Percentiles rank a stretch among this genome's conserved stretches.
Evolutionary conservation across 2,329 filamentous ascomycete species (phyloP).

Genomic region (Botrytis deweyae): DNA sequence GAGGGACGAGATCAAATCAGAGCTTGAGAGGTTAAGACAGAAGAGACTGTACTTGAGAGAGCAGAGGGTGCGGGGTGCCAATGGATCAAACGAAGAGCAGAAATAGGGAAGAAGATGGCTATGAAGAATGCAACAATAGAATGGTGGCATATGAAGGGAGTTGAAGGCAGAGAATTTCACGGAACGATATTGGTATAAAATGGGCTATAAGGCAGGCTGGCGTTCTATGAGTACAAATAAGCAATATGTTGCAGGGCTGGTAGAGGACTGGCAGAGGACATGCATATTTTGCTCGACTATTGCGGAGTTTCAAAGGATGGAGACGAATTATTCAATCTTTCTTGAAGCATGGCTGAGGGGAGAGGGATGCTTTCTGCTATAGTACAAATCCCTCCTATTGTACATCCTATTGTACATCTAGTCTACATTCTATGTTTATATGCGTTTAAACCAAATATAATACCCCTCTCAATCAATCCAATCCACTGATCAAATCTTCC

Average conservation of each 20-base stretch:
- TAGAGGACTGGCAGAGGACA: not conserved
- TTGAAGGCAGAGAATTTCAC: too few relatives aligned
- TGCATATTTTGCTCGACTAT: not conserved
- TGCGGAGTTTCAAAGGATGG: not conserved
- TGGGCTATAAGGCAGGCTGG: slow-evolving; percentile 1
- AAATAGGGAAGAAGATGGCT: slow-evolving; percentile 11
- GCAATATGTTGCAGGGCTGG: not conserved
- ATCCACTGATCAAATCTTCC: slow-evolving; percentile 52
- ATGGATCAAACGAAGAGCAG: slow-evolving; percentile 11
- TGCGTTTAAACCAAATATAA: slow-evolving; percentile 27
- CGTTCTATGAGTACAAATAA: not conserved
- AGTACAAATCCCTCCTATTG: not conserved
- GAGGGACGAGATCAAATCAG: slow-evolving; percentile 76
- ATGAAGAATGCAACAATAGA: not conserved
- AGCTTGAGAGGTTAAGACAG: slow-evolving; percentile 45
- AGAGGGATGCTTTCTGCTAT: not conserved
- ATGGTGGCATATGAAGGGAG: not conserved
- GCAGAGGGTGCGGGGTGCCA: slow-evolving; percentile 37
- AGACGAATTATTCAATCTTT: not conserved
- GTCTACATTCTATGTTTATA: slow-evolving; percentile 21
- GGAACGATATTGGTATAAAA: not conserved
- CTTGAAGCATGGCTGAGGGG: not conserved
- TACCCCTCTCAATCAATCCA: slow-evolving; percentile 45
- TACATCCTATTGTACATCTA: slow-evolving; percentile 11
- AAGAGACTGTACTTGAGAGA: slow-evolving; percentile 40